Conservation (phyloP, 441 rosid genomes). For the Jatropha multifida region DNA sequence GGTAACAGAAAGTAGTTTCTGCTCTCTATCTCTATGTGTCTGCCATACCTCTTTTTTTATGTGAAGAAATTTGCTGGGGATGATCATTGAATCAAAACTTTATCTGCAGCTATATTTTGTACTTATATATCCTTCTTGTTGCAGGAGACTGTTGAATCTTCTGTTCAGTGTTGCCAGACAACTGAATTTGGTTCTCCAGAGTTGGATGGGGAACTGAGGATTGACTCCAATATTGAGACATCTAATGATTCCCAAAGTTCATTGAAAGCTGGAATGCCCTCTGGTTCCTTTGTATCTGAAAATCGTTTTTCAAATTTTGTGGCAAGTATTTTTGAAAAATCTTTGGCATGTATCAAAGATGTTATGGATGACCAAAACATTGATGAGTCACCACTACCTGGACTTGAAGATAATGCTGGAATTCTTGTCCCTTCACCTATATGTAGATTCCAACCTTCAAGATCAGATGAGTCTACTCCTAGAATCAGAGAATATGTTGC, state of each 20-base stretch:
- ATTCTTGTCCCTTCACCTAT: slow-evolving; percentile 34
- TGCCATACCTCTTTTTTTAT: neutral
- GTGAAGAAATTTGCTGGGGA: neutral
- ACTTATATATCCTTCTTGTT: slow-evolving; percentile 22
- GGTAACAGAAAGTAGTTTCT: slow-evolving; percentile 34
- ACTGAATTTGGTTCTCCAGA: slow-evolving; percentile 25
- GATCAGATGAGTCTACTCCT: slow-evolving; percentile 39
- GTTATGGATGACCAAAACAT: slow-evolving; percentile 37
- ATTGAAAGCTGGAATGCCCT: slow-evolving; percentile 32
- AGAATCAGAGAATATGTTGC: slow-evolving; percentile 62
- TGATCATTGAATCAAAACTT: neutral
- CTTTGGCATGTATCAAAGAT: slow-evolving; percentile 31
- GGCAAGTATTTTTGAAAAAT: slow-evolving; percentile 48
- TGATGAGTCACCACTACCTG: slow-evolving; percentile 73
- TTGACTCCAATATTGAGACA: slow-evolving; percentile 25
- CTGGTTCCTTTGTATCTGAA: slow-evolving; percentile 31
- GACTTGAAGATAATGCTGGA: slow-evolving; percentile 43
- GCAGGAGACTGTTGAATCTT: slow-evolving; percentile 47
- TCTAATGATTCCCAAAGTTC: slow-evolving; percentile 35
- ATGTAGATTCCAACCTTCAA: slow-evolving; percentile 43
- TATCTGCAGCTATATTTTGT: slow-evolving; percentile 7
- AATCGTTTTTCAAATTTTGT: slow-evolving; percentile 38
- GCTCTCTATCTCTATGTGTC: neutral
- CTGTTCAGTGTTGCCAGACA: slow-evolving; percentile 22
- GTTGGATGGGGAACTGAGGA: slow-evolving; percentile 28